Evolutionary conservation across 2,329 filamentous ascomycete genomes (phyloP), one percentile per base, ranked within the genome.

Genomic region (Nothomitra cinnamomea): DNA sequence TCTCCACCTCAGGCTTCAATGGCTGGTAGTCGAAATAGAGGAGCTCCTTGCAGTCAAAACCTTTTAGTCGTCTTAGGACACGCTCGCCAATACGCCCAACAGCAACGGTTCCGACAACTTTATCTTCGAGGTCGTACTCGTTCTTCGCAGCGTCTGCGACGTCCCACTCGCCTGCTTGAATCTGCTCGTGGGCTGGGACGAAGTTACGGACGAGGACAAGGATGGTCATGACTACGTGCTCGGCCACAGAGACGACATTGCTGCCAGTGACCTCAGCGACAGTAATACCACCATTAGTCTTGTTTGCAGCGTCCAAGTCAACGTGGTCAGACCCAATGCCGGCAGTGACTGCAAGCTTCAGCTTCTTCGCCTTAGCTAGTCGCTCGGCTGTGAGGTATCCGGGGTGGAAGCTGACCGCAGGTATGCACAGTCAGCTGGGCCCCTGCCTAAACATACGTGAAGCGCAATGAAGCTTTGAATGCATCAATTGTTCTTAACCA

Each of bases 11-110:
- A 57, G 87, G 66, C 57, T 73, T 77, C 60, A 98, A 78, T 52
- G 90, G 88, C 79, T 98, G 92, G 84, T 98, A 98, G 76, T 98
- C 92, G 69, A 86, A 96, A 85, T 98, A 98, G 59, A 96, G 80
- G 51, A 98, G 80, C 78, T 96, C 90, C 83, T 95, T 95, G 87
- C 92, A 98, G 77, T 95, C 90, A 67, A 98, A 98, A 61, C 89
- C 76, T 82, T 94, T 94, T 64, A 98, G 83, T 61, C 92, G 83
- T 70, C 90, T 85, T 62, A 98, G 81, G 56, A 98, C 92, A 72
- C 92, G 89, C 82, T 96, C 89, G 65, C 92, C 92, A 64, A 98
- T 98, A 68, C 92, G 87, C 69, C 92, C 92, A 58, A 96, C 89
- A 65, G 86, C 92, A 56, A 98, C 92, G 66, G 92, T 98, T 65